Evolutionary conservation across 2,329 filamentous ascomycete species (phyloP).

Genomic region (Taxawa tesnikishii): DNA sequence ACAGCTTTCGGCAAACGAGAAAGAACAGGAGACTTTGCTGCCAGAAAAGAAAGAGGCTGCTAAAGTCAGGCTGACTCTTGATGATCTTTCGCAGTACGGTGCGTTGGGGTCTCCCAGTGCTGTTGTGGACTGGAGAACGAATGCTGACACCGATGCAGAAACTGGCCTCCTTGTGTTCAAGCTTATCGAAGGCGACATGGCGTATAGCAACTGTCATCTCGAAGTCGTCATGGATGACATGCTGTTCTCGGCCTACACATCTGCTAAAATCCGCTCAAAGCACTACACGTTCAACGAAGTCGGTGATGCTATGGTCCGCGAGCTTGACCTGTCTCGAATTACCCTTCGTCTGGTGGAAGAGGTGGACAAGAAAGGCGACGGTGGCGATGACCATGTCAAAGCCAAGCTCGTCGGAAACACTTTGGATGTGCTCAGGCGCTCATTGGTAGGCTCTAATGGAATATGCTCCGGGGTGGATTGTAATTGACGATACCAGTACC

Average conservation of each 20-base stretch:
- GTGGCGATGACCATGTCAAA: constrained; percentile 58
- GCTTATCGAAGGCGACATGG: constrained; percentile 77
- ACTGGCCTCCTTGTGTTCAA: constrained; percentile 91
- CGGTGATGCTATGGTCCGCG: constrained; percentile 89
- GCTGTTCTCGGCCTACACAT: constrained; percentile 78
- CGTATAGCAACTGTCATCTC: constrained; percentile 61
- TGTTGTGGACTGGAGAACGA: no score
- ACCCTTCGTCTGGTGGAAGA: constrained; percentile 79
- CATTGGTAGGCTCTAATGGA: constrained; percentile 48
- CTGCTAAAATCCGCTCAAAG: constrained; percentile 59
- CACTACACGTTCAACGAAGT: constrained; percentile 72
- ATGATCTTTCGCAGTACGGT: constrained; percentile 72
- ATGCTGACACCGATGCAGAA: no score
- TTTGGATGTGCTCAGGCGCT: constrained; percentile 75
- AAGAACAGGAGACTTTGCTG: constrained; percentile 33
- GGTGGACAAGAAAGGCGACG: constrained; percentile 58
- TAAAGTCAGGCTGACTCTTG: constrained; percentile 64
- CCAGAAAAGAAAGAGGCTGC: constrained; percentile 44
- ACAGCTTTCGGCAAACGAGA: constrained; percentile 34
- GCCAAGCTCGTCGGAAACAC: constrained; percentile 78
- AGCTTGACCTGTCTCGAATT: constrained; percentile 91
- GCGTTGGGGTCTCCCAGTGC: constrained; percentile 23
- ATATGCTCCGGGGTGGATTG: constrained; percentile 8
- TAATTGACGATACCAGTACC: constrained; percentile 50
- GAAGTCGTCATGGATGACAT: constrained; percentile 93